Base-by-base conservation (phyloP, 139 green algal genomes). In the Pleodorina starrii region DNA sequence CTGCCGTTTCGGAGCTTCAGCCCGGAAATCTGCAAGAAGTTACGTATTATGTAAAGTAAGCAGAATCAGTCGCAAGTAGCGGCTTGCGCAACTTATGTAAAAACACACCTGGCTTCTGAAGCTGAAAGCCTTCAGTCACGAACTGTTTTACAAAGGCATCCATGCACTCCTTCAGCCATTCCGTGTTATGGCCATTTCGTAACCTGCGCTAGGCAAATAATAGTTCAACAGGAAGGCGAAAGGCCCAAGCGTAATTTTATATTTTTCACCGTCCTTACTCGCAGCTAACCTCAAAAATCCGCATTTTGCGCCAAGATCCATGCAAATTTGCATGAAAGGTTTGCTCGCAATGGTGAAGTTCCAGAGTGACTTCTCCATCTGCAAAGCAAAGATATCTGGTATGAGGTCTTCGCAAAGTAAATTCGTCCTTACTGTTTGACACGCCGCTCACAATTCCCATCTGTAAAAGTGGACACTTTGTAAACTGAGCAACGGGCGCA, bases 121-220 rank as follows among this genome's bases (percentile, higher is more conserved):
- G 60, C 19, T 35, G 60, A 72, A 38, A 72, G 60, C 60, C 60
- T 35, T 72, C 60, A 35, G 21, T 32, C 25, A 72, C 9, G 19
- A 72, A 38, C 60, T 72, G 60, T 35, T 72, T 72, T 38, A 72
- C 21, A 35, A 72, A 72, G 25, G 60, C 60, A 72, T 72, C 60
- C 25, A 72, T 72, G 60, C 60, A 72, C 9, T 72, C 60, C 60
- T 72, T 72, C 7, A 72, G 60, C 60, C 60, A 72, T 35, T 72
- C 60, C 23, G 60, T 72, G 60, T 35, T 72, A 10, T 35, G 19
- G 27, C 60, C 60, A 72, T 72, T 72, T 35, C 25, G 19, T 32
- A 72, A 35, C 60, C 60, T 72, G 60, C 19, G 10, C 10, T 7
- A 35, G 11, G 19, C 25, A 60, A 27, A 17, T 60, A 27, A 17